phyloP scores from a whole-genome alignment of 2,329 filamentous ascomycete genomes.

The Clonostachys sp. region DNA sequence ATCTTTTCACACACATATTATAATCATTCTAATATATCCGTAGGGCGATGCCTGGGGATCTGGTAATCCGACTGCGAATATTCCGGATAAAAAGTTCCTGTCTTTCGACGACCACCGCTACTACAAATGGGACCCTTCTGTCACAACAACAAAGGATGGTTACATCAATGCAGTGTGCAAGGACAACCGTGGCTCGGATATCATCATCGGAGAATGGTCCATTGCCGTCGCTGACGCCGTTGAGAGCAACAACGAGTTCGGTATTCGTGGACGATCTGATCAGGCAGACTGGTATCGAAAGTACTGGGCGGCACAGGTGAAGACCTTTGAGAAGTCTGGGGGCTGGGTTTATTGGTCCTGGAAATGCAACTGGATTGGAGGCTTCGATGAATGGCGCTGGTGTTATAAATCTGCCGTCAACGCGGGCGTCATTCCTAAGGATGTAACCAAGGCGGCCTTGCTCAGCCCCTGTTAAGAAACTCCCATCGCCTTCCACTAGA shows the following conservation, averaged over 20 bases:
- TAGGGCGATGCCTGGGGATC: constrained; percentile 39
- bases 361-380: constrained; percentile 37
- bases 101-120: constrained; percentile 58
- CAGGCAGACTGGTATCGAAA: constrained; percentile 46
- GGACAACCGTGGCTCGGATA: constrained; percentile 36
- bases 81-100: constrained; percentile 34
- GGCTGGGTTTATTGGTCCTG: constrained; percentile 60
- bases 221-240: constrained; percentile 43
- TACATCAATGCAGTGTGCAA: constrained; percentile 48
- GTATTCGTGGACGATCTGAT: constrained; percentile 20
- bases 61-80: constrained; percentile 41
- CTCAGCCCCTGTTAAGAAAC: constrained; percentile 4
- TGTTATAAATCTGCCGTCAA: constrained; percentile 29
- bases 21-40: neutral
- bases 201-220: constrained; percentile 56
- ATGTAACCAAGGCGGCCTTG: constrained; percentile 10
- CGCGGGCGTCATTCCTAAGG: constrained; percentile 15
- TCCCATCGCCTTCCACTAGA: no score
- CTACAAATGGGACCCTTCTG: constrained; percentile 41
- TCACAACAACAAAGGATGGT: constrained; percentile 21
- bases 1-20: constrained; percentile 3
- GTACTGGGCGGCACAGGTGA: constrained; percentile 53
- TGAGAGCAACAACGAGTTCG: constrained; percentile 30
- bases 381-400: constrained; percentile 41
- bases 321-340: constrained; percentile 46